These are phyloP conservation scores for Telopea speciosissima DNA, from an alignment of 177 flowering plant species.

Conservation along the genomic window DNA sequence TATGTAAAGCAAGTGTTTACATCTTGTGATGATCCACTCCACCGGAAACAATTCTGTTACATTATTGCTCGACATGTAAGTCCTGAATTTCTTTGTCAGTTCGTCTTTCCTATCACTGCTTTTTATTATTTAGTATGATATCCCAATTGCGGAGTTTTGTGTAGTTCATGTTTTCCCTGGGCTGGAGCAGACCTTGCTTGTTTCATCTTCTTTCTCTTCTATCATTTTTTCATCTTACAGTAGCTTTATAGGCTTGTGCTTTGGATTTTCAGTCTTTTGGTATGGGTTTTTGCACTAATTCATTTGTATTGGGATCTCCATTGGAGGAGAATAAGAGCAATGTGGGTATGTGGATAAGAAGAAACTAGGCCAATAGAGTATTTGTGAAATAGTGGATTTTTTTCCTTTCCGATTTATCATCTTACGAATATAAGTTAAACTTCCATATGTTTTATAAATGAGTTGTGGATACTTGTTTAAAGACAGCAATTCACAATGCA, in stretches of 20 bases:
- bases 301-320: background rate
- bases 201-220: background rate
- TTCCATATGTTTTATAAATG: background rate
- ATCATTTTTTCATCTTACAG: background rate
- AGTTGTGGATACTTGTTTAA: no score
- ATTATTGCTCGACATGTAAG: constrained; percentile 92
- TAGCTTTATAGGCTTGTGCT: background rate
- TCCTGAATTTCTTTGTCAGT: constrained; percentile 9
- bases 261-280: background rate
- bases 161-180: background rate
- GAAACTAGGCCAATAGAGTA: background rate
- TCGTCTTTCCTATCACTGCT: background rate
- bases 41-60: constrained; percentile 83
- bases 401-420: no score
- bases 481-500: constrained; percentile 15
- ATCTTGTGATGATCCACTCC: constrained; percentile 50
- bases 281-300: background rate
- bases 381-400: background rate
- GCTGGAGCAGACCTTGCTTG: background rate
- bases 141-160: background rate
- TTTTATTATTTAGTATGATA: background rate
- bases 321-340: no score
- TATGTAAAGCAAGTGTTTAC: constrained; percentile 70
- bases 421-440: no score
- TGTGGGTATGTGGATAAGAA: background rate